phyloP scores from a whole-genome alignment of 768 basidiomycete species.

The Suillus fuscotomentosus region DNA sequence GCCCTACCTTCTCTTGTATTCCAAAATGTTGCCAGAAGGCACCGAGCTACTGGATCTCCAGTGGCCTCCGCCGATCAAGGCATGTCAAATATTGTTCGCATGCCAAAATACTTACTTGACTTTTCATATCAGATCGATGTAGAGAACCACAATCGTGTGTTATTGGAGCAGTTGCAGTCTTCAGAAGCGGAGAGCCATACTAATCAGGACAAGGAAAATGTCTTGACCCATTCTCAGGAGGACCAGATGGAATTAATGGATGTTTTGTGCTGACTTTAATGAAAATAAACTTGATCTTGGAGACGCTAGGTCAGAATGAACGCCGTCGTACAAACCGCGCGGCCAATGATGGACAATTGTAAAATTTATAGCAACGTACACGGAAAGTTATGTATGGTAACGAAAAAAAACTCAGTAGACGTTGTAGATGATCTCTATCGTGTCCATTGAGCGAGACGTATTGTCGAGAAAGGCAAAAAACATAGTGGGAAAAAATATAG shows the following conservation, averaged over 20 bases:
- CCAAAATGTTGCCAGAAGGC: conserved; percentile 29
- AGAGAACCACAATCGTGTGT: not conserved
- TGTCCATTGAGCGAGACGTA: not conserved
- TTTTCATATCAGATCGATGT: conserved; percentile 13
- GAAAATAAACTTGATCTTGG: not conserved
- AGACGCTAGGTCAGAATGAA: not conserved
- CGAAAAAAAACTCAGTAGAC: not conserved
- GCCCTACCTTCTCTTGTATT: conserved; percentile 77
- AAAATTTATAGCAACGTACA: not conserved
- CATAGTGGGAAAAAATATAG: not conserved
- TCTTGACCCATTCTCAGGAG: not conserved
- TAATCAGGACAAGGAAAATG: not conserved
- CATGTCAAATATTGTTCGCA: not conserved
- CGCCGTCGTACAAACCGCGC: not conserved
- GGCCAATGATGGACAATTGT: not conserved
- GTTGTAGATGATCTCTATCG: conserved; percentile 1
- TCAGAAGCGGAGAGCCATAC: not conserved
- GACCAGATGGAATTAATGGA: not conserved
- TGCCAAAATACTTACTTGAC: conserved; percentile 19
- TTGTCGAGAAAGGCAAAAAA: not conserved
- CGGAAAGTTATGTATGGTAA: not conserved
- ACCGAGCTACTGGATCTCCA: conserved; percentile 20
- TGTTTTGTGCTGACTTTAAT: not conserved
- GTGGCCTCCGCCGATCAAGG: conserved; percentile 25
- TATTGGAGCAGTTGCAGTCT: not conserved